Base-by-base conservation (phyloP, 768 basidiomycete species). In the Rhodotorula babjevae region DNA sequence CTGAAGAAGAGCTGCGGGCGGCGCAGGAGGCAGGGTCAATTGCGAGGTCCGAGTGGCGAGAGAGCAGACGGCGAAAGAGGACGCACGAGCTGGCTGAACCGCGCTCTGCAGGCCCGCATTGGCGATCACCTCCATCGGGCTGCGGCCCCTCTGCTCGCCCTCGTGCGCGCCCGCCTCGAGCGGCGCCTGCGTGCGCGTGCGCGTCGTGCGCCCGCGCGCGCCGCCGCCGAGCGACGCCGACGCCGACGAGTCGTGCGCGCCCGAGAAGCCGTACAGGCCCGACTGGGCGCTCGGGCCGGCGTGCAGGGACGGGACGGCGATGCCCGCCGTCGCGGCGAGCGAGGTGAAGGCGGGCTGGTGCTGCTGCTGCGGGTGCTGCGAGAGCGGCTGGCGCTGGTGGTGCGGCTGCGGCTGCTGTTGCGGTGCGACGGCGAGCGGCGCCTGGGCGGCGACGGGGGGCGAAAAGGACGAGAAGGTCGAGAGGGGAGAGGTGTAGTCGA, bases 121-220 rank as follows among this genome's bases (percentile, higher is more conserved):
- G 23, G 65, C 67, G 47, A 75, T 75, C 23, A 72, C 46, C n/a
- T 69, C 71, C 40, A 75, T 65, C 2, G 74, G 62, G 21, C 61
- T 67, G 50, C 21, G 15, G 4, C n/a, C 46, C 3, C 60, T 12
- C 29, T 21, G 5, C 15, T 47, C 2, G 61, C 31, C 11, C 2
- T 9, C 23, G 11, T 6, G 8, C 50, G 27, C 12, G 25, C 23
- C 50, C 14, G 40, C 25, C 65, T 46, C 12, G 2, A n/a, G 21
- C 29, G 29, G 16, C 29, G 7, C 8, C 55, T 40, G 40, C 10
- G 57, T 15, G 27, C 25, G 40, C 14, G 10, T 61, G 46, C 46
- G 33, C 46, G 16, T 14, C 11, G 27, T 49, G 19, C 61, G 33
- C 0, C 62, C 50, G 15, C 52, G 33, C 36, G 16, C 33, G 9